Base-by-base conservation (phyloP, 176 grass and related monocot species). In the Tuctoria greenei region DNA sequence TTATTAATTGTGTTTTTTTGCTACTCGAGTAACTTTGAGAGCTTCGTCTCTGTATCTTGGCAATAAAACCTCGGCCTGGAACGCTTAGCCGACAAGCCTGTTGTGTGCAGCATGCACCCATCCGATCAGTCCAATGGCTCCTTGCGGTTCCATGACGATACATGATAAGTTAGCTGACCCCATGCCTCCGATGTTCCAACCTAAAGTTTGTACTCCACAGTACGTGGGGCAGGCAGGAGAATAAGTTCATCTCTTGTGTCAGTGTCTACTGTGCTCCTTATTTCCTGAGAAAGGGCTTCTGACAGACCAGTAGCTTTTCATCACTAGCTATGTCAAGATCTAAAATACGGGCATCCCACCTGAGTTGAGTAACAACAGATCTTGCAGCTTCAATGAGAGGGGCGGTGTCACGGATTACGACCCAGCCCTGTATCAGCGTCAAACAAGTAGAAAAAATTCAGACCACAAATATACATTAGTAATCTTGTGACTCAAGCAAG, bases 281-380 rank as follows among this genome's bases (percentile, higher is more conserved):
- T 88, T 95, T 95, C 86, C 82, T 90, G 67, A 92, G 79, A 50
- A 99, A 95, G 61, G 80, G 80, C 79, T 95, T 99, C 76, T 99
- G 96, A 92, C 96, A 95, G 66, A 99, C 83, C 51, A 99, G 67
- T 70, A 99, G 71, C 52, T 99, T 95, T 77, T 99, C 91, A 67
- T 95, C 92, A 41, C 91, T 99, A 83, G 77, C 93, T 56, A 91
- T 90, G 62, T 95, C 92, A 56, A 95, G 87, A 69, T 95, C 87
- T 61, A 92, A 81, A 74, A 92, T 79, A 7, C 92, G 89, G 27
- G 83, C 84, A 81, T 99, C 96, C 96, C 96, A 99, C 75, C 84
- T 92, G 59, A 99, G 85, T 70, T 90, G 84, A 66, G 92, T 80
- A 78, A 77, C 76, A 60, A 88, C 71, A 61, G 92, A 95, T 88